Evolutionary conservation across 805 yeast species (phyloP), one percentile per base, ranked within the genome.

Genomic region (Trichomonascus vanleenenianus): DNA sequence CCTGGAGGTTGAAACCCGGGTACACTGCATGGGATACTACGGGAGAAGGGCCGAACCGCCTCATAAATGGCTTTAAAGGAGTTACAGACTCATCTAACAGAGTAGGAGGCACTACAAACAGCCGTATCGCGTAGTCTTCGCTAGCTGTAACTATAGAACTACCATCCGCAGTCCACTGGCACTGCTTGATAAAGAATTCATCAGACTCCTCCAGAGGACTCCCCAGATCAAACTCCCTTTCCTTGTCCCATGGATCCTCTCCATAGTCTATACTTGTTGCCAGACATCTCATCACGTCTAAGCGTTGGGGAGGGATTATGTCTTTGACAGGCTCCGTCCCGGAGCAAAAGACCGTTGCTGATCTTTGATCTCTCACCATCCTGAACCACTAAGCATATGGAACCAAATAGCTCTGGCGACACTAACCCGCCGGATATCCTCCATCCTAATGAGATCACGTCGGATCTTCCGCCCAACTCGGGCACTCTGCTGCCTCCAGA

Each of bases 121-220:
- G 40, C 20, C 58, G 32, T 2, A 56, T 19, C 2, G 49, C 50
- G 9, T 42, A 35, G 31, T 56, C 59, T 19, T 54, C 57, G 37
- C 41, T 47, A 14, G 27, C 42, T 6, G 58, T 44, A 31, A 56
- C 42, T 4, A 56, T 16, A 5, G 49, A 38, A n/a, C 57, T 51
- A 2, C 59, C 59, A 33, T 56, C 59, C 2, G 56, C 47, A 10
- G 56, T 56, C 58, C 58, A 56, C 1, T 35, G 20, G 9, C 37
- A 37, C 30, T 39, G 43, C 22, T 46, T 43, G 42, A 48, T 47
- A 3, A 45, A 22, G 8, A 22, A 22, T 8, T 22, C 27, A 8
- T 22, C 27, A 4, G 8, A 8, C 27, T 22, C 27, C 8, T 22
- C 27, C 8, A 22, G 7, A 22, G 27, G 27, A 14, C 36, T 5